Conservation (phyloP, 2,329 filamentous ascomycete genomes). For the Phialophora expanda region DNA sequence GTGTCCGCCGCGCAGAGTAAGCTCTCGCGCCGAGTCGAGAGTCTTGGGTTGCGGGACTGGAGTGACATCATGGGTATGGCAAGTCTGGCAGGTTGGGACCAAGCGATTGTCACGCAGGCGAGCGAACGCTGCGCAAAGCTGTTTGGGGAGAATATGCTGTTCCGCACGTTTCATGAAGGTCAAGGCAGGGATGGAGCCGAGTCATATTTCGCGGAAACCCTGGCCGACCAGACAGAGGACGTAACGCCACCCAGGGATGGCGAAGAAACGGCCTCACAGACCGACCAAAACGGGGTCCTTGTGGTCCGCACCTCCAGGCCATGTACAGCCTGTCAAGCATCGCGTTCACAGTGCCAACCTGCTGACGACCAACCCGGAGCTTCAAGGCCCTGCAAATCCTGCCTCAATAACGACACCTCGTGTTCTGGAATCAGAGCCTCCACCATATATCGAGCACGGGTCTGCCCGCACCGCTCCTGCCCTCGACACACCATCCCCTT, state of each 20-base stretch:
- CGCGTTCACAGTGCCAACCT: slow-evolving; percentile 21
- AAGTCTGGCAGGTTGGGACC: slow-evolving; percentile 71
- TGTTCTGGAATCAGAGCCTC: slow-evolving; percentile 31
- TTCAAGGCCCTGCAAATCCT: slow-evolving; percentile 22
- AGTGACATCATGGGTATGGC: slow-evolving; percentile 81
- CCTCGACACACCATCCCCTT: slow-evolving; percentile 34
- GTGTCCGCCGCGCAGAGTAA: background rate
- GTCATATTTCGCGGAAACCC: slow-evolving; percentile 31
- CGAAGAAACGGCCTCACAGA: background rate
- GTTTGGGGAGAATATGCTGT: slow-evolving; percentile 73
- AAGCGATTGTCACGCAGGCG: slow-evolving; percentile 68
- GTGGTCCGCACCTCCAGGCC: slow-evolving; percentile 26
- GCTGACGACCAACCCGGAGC: background rate
- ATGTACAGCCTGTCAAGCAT: slow-evolving; percentile 19
- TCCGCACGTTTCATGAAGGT: slow-evolving; percentile 62
- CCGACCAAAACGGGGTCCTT: slow-evolving; percentile 6
- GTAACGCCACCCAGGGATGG: slow-evolving; percentile 4
- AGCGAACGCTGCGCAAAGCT: slow-evolving; percentile 75
- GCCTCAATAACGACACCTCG: slow-evolving; percentile 1
- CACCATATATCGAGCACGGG: background rate
- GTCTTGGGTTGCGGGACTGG: slow-evolving; percentile 71
- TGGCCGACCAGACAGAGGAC: slow-evolving; percentile 26
- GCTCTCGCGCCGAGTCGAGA: slow-evolving; percentile 23
- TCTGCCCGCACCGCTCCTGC: slow-evolving; percentile 34
- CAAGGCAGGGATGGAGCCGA: slow-evolving; percentile 14